These are phyloP conservation scores for Saccharomyces hybrid DNA, from an alignment of 1,139 yeast genomes.

Conservation along the genomic window DNA sequence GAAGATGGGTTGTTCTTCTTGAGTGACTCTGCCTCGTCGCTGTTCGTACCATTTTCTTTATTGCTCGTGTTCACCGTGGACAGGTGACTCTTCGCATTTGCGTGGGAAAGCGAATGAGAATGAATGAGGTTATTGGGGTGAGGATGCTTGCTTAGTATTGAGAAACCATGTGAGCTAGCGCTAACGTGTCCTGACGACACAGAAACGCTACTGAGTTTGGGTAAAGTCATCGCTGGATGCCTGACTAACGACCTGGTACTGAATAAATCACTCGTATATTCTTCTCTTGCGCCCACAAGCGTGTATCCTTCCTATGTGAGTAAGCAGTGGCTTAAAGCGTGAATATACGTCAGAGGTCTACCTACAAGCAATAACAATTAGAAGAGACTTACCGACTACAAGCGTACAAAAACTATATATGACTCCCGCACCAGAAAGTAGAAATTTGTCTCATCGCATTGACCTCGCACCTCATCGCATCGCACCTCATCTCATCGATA, in stretches of 20 bases:
- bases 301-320: not conserved
- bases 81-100: not conserved
- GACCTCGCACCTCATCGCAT: not conserved
- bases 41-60: not conserved
- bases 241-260: too few species aligned
- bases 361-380: not conserved
- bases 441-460: not conserved
- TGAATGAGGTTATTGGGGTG: not conserved
- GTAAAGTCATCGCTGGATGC: not conserved
- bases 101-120: not conserved
- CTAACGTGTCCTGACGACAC: not conserved
- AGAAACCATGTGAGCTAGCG: not conserved
- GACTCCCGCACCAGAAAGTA: not conserved
- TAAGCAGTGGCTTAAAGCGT: not conserved
- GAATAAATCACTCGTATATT: too few species aligned
- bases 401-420: not conserved
- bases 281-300: not conserved
- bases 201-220: not conserved
- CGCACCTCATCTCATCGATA: not conserved
- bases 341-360: not conserved
- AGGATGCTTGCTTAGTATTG: not conserved
- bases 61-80: not conserved
- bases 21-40: not conserved
- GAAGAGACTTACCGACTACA: not conserved
- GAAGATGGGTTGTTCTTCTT: slow-evolving; percentile 45